Evolutionary conservation across 1,139 yeast species (phyloP), one percentile per base, ranked within the genome.

Genomic region (Candida dubliniensis): DNA sequence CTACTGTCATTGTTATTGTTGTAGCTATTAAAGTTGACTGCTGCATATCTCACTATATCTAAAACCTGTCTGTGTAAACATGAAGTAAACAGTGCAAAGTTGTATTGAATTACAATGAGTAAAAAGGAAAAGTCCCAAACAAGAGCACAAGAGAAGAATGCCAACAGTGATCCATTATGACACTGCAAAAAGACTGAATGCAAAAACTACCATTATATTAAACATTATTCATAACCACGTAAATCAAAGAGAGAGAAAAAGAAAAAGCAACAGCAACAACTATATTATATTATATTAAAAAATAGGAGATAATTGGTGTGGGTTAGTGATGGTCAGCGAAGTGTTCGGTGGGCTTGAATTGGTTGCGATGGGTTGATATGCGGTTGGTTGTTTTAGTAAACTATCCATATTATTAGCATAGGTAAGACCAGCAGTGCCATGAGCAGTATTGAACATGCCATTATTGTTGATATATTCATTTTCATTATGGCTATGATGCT

Each of bases 281-380:
- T n/a, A 15, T 6, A 18, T 3, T 11, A 18, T 10, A 33, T 23
- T 14, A 11, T 12, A 39, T 34, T 41, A 43, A 26, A 46, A 44
- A 8, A 46, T 46, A 31, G 48, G 43, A 12, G 50, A 38, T 31
- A 42, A 31, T 25, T 35, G 45, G 34, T 46, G 47, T 7, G 49
- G 48, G 31, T 43, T 42, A 2, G 42, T 34, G 27, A 40, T 34
- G 29, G 41, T 14, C 31, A 40, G n/a, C 31, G 46, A 12, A 24
- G 36, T 10, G 30, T 25, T 15, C 8, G 38, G 11, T 25, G 31
- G 38, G 23, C n/a, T 31, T 10, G 25, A 24, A 15, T 27, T 36
- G 1, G 26, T 25, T 15, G 34, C 14, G 2, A n/a, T 31, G 4
- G 23, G 31, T n/a, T 26, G 36, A 23, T 5, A 37, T 27, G 23